A percentile compares a stretch with the other conserved stretches of the same genome.
These are phyloP conservation scores for Phaeodactylum tricornutum DNA, from an alignment of 108 stramenopile species.

Conservation along the genomic window DNA sequence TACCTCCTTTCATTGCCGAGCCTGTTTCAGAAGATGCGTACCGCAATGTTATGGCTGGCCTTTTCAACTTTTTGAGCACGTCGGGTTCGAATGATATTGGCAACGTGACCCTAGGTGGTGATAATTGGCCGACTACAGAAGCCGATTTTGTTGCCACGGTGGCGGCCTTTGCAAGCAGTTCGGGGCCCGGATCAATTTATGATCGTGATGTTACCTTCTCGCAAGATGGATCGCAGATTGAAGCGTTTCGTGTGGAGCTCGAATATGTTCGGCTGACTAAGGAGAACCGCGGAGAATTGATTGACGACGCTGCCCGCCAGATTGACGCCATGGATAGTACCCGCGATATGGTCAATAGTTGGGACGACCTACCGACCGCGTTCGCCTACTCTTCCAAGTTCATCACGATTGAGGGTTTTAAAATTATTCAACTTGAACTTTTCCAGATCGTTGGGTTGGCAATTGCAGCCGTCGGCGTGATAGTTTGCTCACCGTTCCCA, in stretches of 20 bases:
- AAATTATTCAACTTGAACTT: conserved; percentile 38
- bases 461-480: conserved; percentile 35
- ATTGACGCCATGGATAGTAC: conserved; percentile 66
- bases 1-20: conserved; percentile 57
- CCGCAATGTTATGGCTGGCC: conserved; percentile 43
- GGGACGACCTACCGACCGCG: conserved; percentile 36
- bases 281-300: conserved; percentile 19
- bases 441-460: conserved; percentile 49
- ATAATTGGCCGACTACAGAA: conserved; percentile 42
- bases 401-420: conserved; percentile 51
- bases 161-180: conserved; percentile 12
- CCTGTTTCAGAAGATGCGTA: conserved; percentile 32
- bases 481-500: conserved; percentile 58
- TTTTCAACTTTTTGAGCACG: conserved; percentile 18
- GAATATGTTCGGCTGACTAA: conserved; percentile 44
- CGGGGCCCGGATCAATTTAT: conserved; percentile 31
- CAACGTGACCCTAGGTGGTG: conserved; percentile 25
- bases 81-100: conserved; percentile 17
- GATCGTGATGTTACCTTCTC: conserved; percentile 31
- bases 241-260: conserved; percentile 28
- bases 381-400: conserved; percentile 35
- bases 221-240: conserved; percentile 8
- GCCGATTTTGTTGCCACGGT: conserved; percentile 33
- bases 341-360: conserved; percentile 29
- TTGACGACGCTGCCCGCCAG: conserved; percentile 48